phyloP scores from a whole-genome alignment of 257 asterid species.

The Primulina tabacum region DNA sequence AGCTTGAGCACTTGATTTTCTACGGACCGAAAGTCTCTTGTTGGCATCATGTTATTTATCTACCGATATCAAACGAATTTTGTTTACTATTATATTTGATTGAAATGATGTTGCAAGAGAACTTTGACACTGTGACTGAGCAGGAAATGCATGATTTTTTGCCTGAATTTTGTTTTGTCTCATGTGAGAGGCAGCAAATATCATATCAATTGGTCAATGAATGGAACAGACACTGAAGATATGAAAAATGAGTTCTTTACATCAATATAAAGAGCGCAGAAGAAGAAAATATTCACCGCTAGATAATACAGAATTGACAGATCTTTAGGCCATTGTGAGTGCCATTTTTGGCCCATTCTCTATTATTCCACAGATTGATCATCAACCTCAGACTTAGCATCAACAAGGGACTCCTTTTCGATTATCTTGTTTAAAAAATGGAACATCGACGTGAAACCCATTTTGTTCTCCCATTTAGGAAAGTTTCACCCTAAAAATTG shows the following conservation, averaged over 20 bases:
- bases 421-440: constrained; percentile 6
- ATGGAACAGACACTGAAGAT: background rate
- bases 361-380: background rate
- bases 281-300: background rate
- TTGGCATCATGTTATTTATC: background rate
- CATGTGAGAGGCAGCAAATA: background rate
- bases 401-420: background rate
- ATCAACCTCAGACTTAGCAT: background rate
- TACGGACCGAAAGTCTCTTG: background rate
- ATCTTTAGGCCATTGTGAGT: background rate
- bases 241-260: background rate
- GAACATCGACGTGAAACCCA: constrained; percentile 17
- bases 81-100: background rate
- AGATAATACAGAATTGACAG: constrained; percentile 10
- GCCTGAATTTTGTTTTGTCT: background rate
- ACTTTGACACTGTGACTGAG: background rate
- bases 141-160: constrained; percentile 6
- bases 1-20: background rate
- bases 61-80: background rate
- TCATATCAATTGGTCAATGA: background rate
- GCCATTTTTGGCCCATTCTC: too few species aligned
- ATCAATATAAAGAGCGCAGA: background rate
- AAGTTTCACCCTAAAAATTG: background rate
- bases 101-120: background rate
- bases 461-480: background rate